Evolutionary conservation across 805 yeast genomes (phyloP), one percentile per base, ranked within the genome.

Genomic region (Kluyveromyces wickerhamii): DNA sequence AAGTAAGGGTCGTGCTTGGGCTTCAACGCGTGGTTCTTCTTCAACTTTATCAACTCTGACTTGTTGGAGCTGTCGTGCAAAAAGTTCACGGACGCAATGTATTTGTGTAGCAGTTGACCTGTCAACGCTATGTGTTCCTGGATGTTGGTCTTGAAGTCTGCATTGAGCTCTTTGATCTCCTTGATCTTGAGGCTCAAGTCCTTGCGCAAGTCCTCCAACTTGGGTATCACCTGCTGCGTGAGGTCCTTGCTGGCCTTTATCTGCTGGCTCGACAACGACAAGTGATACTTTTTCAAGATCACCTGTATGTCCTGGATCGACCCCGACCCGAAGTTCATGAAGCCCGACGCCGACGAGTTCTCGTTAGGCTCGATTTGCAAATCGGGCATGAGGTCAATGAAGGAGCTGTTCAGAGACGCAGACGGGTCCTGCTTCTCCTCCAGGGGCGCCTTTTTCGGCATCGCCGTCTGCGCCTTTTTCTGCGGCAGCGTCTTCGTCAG

Each of bases 281-380:
- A 62, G 53, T 78, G 83, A 52, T 80, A 69, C 64, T 77, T 54
- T 73, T 81, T 62, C 42, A 85, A 58, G 16, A 77, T 63, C 3
- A 77, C 73, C 27, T 89, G 89, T 21, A 84, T 64, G 56, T 84
- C 95, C 50, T 79, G 85, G 41, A 86, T 69, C 9, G 92, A 81
- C 8, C 80, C 80, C 34, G 72, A 72, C 27, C 94, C 94, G 33
- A 76, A 67, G 4, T 86, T 84, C 49, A 80, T 63, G 45, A 85
- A 86, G 51, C 65, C 75, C 3, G 62, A 55, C 2, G 59, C 62
- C 11, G 56, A 44, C 5, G 47, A 38, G 11, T 25, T 18, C 14
- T 41, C 48, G 14, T 44, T 39, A 1, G 40, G 33, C 17, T 38
- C 39, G 8, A 38, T 34, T 7, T 38, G 24, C 35, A 41, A 34